A percentile compares a stretch with the other conserved stretches of the same genome.
phyloP scores from a whole-genome alignment of 352 stramenopile species.

The Phytopythium litorale region DNA sequence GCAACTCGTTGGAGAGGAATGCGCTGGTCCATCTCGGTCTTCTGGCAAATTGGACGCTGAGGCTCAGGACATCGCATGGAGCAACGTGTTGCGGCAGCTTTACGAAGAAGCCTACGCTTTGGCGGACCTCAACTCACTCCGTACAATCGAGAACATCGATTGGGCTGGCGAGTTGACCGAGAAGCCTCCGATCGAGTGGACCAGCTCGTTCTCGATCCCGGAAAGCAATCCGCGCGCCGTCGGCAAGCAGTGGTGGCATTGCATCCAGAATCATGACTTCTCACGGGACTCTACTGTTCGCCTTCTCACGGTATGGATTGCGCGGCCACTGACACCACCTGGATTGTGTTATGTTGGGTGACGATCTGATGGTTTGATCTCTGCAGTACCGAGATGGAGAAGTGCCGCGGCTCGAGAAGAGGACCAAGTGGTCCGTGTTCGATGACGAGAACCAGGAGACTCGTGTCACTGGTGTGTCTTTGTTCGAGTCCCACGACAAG shows the following conservation, averaged over 20 bases:
- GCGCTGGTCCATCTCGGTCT: neutral
- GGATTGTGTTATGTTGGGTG: too few relatives aligned
- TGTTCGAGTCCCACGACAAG: slow-evolving; percentile 2
- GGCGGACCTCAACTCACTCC: neutral
- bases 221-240: neutral
- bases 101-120: neutral
- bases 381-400: neutral
- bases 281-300: neutral
- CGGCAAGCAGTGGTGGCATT: neutral
- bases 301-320: neutral
- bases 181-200: neutral
- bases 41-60: neutral
- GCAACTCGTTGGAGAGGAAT: neutral
- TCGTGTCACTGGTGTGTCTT: neutral
- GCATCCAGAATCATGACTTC: neutral
- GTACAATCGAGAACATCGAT: neutral
- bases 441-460: neutral
- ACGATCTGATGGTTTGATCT: neutral
- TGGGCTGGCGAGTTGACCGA: neutral
- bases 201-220: neutral
- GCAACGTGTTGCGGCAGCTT: neutral
- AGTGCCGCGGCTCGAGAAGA: neutral
- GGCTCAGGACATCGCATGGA: neutral
- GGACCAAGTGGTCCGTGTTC: neutral
- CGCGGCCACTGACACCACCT: neutral